Conservation (phyloP, 2,329 filamentous ascomycete species). For the Aspergillus latus region DNA sequence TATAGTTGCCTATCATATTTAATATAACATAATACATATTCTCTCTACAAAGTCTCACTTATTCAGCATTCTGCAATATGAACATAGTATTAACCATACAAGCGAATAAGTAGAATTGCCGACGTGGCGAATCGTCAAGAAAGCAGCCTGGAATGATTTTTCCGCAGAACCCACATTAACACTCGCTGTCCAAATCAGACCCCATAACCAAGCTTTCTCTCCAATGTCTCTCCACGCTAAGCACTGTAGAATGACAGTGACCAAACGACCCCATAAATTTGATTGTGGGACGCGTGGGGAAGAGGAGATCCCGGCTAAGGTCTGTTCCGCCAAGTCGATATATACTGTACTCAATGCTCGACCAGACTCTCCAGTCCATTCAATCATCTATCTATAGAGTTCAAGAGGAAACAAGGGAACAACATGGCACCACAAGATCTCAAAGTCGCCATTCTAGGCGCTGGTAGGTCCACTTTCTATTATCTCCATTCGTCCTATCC, state of each 20-base stretch:
- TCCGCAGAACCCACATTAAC: not conserved
- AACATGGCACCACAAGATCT: slow-evolving; percentile 36
- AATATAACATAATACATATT: slow-evolving; percentile 7
- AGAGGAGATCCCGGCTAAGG: slow-evolving; percentile 14
- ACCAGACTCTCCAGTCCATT: too few species aligned
- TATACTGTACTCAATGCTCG: not conserved
- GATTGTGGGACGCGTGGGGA: slow-evolving; percentile 21
- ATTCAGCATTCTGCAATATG: not conserved
- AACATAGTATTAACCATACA: not conserved
- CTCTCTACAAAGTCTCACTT: not conserved
- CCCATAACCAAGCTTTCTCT: slow-evolving; percentile 1
- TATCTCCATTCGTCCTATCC: not conserved
- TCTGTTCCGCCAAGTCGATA: slow-evolving; percentile 10
- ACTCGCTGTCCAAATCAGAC: not conserved
- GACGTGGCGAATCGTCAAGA: not conserved
- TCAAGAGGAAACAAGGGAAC: not conserved
- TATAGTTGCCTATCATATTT: slow-evolving; percentile 8
- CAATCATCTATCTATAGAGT: not conserved
- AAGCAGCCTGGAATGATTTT: not conserved
- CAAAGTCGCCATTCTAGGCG: slow-evolving; percentile 50
- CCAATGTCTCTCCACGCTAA: not conserved
- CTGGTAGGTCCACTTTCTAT: slow-evolving; percentile 30
- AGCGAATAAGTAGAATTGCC: not conserved
- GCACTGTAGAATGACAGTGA: not conserved
- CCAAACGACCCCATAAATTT: not conserved